These are phyloP conservation scores for Kodamaea sp. DNA, from an alignment of 1,139 yeast genomes.

Conservation along the genomic window DNA sequence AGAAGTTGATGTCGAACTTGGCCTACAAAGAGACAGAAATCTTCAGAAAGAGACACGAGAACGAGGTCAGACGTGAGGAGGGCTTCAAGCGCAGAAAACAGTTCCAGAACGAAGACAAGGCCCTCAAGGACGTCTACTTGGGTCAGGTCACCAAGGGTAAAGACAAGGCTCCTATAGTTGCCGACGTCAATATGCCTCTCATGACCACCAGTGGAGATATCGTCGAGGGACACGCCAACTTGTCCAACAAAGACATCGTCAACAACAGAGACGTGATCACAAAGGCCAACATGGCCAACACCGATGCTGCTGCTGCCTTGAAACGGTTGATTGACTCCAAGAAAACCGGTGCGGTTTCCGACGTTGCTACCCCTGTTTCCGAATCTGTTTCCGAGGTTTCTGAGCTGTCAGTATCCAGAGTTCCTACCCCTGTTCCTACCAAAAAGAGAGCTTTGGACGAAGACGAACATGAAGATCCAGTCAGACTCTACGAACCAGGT, in stretches of 20 bases:
- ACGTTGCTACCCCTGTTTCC: constrained; percentile 34
- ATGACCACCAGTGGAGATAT: constrained; percentile 69
- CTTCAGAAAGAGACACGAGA: constrained; percentile 66
- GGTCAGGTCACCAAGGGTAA: constrained; percentile 57
- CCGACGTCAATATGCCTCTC: constrained; percentile 74
- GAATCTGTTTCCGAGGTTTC: constrained; percentile 2
- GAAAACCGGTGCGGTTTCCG: constrained; percentile 33
- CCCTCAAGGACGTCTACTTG: constrained; percentile 34
- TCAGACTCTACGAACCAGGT: constrained; percentile 84
- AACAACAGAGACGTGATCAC: constrained; percentile 66
- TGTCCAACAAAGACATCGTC: constrained; percentile 74
- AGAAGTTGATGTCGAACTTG: constrained; percentile 62
- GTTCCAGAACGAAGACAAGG: constrained; percentile 44
- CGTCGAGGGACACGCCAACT: constrained; percentile 63
- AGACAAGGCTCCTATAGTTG: constrained; percentile 74
- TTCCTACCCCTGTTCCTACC: constrained; percentile 8
- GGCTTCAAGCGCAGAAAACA: constrained; percentile 59
- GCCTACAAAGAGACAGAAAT: constrained; percentile 80
- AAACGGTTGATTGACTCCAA: constrained; percentile 45
- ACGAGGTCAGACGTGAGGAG: constrained; percentile 66
- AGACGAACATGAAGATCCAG: constrained; percentile 47
- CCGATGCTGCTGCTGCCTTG: constrained; percentile 67
- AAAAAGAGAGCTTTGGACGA: constrained; percentile 15
- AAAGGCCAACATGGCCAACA: constrained; percentile 74
- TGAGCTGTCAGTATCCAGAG: no score